Evolutionary conservation across 2,329 filamentous ascomycete genomes (phyloP).

Genomic region (Tolypocladium inflatum): DNA sequence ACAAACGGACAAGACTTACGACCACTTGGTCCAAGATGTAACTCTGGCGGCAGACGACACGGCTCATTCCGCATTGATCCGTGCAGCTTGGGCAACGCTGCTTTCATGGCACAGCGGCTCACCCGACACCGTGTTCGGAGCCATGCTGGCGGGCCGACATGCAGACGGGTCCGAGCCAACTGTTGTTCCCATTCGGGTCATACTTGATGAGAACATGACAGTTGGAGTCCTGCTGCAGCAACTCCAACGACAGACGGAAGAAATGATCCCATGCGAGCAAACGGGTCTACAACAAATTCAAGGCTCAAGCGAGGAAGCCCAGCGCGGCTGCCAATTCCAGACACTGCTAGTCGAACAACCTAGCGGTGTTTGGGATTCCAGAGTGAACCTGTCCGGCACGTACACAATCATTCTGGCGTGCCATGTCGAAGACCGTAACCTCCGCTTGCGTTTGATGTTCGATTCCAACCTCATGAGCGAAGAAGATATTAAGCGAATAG

Average conservation of each 20-base stretch:
- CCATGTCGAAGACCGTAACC: neutral
- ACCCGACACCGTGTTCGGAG: neutral
- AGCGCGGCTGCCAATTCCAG: constrained; percentile 6
- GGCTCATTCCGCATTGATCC: neutral
- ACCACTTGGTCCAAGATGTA: neutral
- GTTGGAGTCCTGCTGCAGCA: constrained; percentile 18
- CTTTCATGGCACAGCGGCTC: neutral
- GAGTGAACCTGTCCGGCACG: neutral
- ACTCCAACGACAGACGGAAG: constrained; percentile 5
- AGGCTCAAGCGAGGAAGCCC: neutral
- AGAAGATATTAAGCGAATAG: neutral
- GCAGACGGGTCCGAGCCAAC: neutral
- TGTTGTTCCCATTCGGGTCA: neutral
- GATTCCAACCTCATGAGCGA: neutral
- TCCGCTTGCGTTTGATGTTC: neutral
- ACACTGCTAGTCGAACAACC: constrained; percentile 8
- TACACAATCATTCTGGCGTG: neutral
- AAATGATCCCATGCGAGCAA: constrained; percentile 6
- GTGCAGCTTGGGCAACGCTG: neutral
- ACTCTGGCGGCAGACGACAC: neutral
- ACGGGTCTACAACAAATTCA: constrained; percentile 5
- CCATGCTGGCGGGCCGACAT: neutral
- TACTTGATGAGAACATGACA: neutral
- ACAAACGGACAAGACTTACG: neutral
- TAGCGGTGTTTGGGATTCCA: neutral